Evolutionary conservation across 495 filamentous ascomycete species (phyloP), one percentile per base, ranked within the genome.

Genomic region (Aspergillus heteromorphus): DNA sequence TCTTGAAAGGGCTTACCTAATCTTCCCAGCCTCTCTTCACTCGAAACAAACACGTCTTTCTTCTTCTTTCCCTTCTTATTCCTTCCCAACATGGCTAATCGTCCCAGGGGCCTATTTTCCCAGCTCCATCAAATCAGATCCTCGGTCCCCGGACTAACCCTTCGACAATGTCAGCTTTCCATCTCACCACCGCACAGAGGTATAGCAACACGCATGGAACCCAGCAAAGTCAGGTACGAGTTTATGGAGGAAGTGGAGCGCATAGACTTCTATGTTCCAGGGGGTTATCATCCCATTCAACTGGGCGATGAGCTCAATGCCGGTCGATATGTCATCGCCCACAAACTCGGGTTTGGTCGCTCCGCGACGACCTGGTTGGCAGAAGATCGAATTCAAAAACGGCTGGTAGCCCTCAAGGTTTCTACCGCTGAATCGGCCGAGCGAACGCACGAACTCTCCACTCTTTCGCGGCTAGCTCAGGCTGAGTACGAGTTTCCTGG

Each of bases 341-440:
- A 61, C 6, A 61, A 68, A 19, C 56, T 66, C 7, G 53, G 64
- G 10, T 61, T 58, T 38, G 64, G 63, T 34, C 17, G 54, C 1
- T 62, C 60, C 27, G 63, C 61, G 8, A 68, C 67, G 0, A 59
- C 49, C 11, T 70, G 65, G 65, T 50, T 71, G 13, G 61, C 60
- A n/a, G 16, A 45, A 23, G 63, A 66, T 45, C 1, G 34, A 14
- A 16, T 49, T 21, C 19, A 25, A 30, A 31, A 41, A 21, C 49
- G 30, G 40, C 58, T 64, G 36, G 66, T 69, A 8, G 65, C 66
- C n/a, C 25, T 67, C 29, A 68, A 71, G 53, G 57, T 67, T 21
- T 51, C 55, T 11, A 60, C 58, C 4, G 58, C 41, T 0, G 41
- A 61, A 7, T 56, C 61, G 19, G 59, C 27, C 38, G 31, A 50